phyloP scores from a whole-genome alignment of 1,139 yeast genomes.

The Debaryomycetaceae sp. region DNA sequence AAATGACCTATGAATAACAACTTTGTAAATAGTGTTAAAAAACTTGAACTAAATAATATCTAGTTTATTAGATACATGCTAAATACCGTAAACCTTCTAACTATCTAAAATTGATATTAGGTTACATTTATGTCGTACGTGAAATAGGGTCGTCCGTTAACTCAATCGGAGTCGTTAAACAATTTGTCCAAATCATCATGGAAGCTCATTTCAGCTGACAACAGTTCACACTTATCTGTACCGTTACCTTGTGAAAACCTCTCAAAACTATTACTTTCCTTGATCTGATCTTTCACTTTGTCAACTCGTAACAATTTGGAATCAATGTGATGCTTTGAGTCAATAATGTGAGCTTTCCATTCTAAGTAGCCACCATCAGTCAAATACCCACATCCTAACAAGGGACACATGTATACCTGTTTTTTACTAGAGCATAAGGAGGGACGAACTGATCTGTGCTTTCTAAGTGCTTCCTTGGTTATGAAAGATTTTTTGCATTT shows the following conservation, averaged over 20 bases:
- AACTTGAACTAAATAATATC: neutral
- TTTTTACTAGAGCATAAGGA: conserved; percentile 23
- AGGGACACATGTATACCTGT: conserved; percentile 37
- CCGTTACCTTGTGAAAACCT: neutral
- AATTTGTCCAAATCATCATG: neutral
- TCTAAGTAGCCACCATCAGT: conserved; percentile 36
- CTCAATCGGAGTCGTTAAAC: neutral
- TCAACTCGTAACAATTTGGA: too few relatives aligned
- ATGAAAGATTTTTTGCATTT: conserved; percentile 20
- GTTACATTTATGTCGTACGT: too few relatives aligned
- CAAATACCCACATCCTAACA: conserved; percentile 41
- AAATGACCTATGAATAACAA: neutral
- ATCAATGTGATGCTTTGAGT: conserved; percentile 16
- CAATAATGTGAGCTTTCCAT: conserved; percentile 31
- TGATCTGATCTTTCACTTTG: conserved; percentile 1
- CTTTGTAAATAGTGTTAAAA: neutral
- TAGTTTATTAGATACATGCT: neutral
- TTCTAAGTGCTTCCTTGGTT: conserved; percentile 13
- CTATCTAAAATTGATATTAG: too few relatives aligned
- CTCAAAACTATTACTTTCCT: neutral
- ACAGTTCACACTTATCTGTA: too few relatives aligned
- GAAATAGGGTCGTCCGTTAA: neutral
- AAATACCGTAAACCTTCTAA: too few relatives aligned
- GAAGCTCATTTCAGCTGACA: too few relatives aligned
- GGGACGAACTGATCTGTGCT: conserved; percentile 19